Base-by-base conservation (phyloP, 2,329 filamentous ascomycete genomes). In the Aspergillus bombycis region DNA sequence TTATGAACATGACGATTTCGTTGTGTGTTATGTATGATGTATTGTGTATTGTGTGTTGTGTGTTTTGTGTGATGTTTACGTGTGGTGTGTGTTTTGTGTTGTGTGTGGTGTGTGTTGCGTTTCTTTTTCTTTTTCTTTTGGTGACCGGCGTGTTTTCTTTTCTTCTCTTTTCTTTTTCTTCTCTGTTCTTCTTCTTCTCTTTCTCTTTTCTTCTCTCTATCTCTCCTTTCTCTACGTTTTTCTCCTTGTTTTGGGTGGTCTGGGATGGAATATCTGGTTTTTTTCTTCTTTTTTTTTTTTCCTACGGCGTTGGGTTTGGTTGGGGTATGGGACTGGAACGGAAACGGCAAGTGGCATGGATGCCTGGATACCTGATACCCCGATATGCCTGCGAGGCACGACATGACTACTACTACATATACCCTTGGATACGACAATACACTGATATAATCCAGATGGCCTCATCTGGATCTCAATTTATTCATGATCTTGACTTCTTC, bases 1-100 rank as follows among this genome's bases (percentile, higher is more conserved):
- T 67, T 63, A 73, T 74, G 69, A 74, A 74, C 68, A 68, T 63
- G 63, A 75, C 70, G 72, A 72, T 61, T 67, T 67, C 67, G 68
- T 75, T 68, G 68, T 71, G 67, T 74, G 71, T 69, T 71, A 70
- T 73, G 63, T 71, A 64, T 74, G 66, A 32, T 55, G 67, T 60
- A 69, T 67, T 69, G 62, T 71, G 69, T 71, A 46, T 63, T 70
- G 64, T 73, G 65, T 70, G 63, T 70, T 54, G 50, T 67, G 64
- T 58, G 57, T 65, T 67, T 59, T 64, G 62, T 64, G 57, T 67
- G 58, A 61, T 67, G 65, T 71, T 55, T 52, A 52, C 16, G 64
- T 66, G 62, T 70, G 65, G 58, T 57, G 60, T 62, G 32, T 61
- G 32, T 60, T 64, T 56, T 63, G 38, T 46, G 54, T 57, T 50